A percentile compares a stretch with the other conserved stretches of the same genome.
Conservation (phyloP, 1,284 basidiomycete species). For the Hemileia vastatrix region DNA sequence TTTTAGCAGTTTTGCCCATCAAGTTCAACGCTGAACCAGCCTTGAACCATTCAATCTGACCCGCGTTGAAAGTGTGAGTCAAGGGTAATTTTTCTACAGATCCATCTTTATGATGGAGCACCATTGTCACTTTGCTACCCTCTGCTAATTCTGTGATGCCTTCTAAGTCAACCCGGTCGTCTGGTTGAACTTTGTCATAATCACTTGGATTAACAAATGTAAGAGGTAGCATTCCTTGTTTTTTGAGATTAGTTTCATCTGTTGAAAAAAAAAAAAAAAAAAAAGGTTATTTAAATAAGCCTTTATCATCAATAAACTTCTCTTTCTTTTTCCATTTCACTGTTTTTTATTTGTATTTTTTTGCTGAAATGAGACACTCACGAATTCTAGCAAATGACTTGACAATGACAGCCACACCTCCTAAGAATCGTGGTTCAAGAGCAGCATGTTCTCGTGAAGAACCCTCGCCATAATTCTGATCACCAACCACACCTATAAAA, state of each 20-base stretch:
- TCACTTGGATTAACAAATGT: constrained; percentile 79
- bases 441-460: constrained; percentile 58
- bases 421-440: constrained; percentile 19
- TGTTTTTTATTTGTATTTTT: no score
- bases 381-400: constrained; percentile 19
- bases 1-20: constrained; percentile 25
- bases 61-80: constrained; percentile 54
- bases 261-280: background rate
- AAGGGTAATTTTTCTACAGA: constrained; percentile 54
- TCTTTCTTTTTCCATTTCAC: constrained; percentile 54
- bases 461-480: constrained; percentile 96
- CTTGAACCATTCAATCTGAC: constrained; percentile 91
- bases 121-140: constrained; percentile 74
- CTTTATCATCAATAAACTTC: constrained; percentile 87
- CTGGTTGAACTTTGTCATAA: constrained; percentile 76
- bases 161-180: constrained; percentile 71
- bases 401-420: constrained; percentile 9
- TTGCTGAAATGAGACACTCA: constrained; percentile 53
- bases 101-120: constrained; percentile 72
- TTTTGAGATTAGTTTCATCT: constrained; percentile 74
- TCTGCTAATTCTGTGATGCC: constrained; percentile 74
- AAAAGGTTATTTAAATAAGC: constrained; percentile 86
- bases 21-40: constrained; percentile 77
- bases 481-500: constrained; percentile 47
- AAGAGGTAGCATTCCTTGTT: constrained; percentile 87